Conservation (phyloP, 257 asterid genomes). For the Solanum infundibuliforme region DNA sequence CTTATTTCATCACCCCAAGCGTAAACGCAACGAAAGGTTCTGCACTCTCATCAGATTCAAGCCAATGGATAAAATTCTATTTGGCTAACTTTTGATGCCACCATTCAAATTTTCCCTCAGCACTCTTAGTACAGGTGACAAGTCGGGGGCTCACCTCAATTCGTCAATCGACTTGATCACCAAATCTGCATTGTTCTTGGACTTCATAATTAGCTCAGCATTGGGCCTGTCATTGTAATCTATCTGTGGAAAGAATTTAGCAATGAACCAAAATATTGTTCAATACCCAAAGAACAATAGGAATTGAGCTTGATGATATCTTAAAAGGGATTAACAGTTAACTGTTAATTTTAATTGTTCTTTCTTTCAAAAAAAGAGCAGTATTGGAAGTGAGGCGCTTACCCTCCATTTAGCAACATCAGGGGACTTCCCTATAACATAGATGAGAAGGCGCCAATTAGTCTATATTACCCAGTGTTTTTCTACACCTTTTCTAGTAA, state of each 20-base stretch:
- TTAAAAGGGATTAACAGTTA: neutral
- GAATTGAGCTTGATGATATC: neutral
- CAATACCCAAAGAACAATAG: neutral
- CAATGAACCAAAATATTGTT: neutral
- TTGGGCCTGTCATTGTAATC: constrained; percentile 83
- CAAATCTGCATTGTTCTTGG: constrained; percentile 69
- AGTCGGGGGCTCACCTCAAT: constrained; percentile 16
- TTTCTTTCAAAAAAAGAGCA: neutral
- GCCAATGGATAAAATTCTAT: neutral
- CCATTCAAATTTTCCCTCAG: neutral
- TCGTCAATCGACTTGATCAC: constrained; percentile 63
- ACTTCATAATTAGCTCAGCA: constrained; percentile 70
- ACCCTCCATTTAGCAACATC: constrained; percentile 94
- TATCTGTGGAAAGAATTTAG: constrained; percentile 37
- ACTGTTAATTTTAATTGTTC: neutral
- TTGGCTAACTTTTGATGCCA: neutral
- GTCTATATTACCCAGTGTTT: neutral
- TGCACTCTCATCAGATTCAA: neutral
- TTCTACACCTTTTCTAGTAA: neutral
- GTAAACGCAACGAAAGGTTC: neutral
- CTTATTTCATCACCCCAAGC: neutral
- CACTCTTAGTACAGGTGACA: neutral
- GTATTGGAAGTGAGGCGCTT: neutral
- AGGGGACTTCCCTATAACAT: constrained; percentile 51
- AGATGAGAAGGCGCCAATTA: constrained; percentile 3